Base-by-base conservation (phyloP, 768 basidiomycete species). In the Amylocystis lapponica region DNA sequence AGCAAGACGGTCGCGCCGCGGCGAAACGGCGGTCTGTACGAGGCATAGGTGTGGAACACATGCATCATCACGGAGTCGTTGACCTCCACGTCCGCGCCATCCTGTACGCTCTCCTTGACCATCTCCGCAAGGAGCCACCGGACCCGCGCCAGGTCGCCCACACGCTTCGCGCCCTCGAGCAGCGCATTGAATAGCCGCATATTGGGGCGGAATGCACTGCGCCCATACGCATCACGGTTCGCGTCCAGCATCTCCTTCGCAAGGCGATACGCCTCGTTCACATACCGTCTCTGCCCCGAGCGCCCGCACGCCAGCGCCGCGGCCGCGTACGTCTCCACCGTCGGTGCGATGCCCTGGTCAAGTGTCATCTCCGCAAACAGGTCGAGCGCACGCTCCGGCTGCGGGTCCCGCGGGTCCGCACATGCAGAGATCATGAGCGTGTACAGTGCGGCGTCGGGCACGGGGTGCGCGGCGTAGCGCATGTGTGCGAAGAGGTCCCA, bases 401-500 rank as follows among this genome's bases (percentile, higher is more conserved):
- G 85, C 27, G 66, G 65, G 11, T 74, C 61, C 1, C 60, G 54
- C 19, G 67, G 67, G 4, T 72, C 70, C 14, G 84, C 84, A 49
- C 94, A 97, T 0, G 90, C 86, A 4, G 76, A 74, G 52, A 99
- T 91, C 92, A 99, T 96, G 27, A 77, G 59, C 0, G 81, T 75
- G 64, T 91, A 98, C 6, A 94, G 68, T 19, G 71, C 62, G 12
- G 69, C 69, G 49, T 86, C 80, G 0, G 94, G 93, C 3, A 68
- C 66, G 1, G 91, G 82, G 59, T 98, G 92, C 1, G 95, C 90
- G 12, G 89, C 87, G 48, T 96, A 93, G 35, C 95, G 88, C 88
- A 96, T 94, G 62, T 99, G 95, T 2, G 86, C 70, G 61, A 90
- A 97, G 30, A 97, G 75, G 57, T 98, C 90, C 90, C 91, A 96